Conservation (phyloP, 192 early-diverging fungal genomes). For the Glomus cerebriforme region DNA sequence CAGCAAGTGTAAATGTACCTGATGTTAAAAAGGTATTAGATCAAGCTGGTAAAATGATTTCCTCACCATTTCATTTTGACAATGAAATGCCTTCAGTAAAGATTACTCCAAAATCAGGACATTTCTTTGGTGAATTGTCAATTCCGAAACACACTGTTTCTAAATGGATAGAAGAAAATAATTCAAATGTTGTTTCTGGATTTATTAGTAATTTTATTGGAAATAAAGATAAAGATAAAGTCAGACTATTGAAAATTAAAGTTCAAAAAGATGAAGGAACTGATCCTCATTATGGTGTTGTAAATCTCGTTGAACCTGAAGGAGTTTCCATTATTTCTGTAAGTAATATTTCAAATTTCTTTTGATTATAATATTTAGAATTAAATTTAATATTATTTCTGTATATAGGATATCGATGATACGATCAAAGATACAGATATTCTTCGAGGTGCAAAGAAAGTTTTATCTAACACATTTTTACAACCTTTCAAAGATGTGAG, state of each 20-base stretch:
- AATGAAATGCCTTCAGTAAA: background rate
- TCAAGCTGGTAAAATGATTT: background rate
- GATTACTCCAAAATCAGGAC: background rate
- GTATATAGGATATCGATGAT: conserved; percentile 76
- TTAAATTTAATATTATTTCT: background rate
- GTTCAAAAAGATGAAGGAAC: conserved; percentile 30
- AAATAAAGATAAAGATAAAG: background rate
- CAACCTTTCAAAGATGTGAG: conserved; percentile 54
- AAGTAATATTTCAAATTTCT: background rate
- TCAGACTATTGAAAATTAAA: background rate
- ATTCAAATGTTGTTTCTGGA: background rate
- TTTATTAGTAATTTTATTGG: background rate
- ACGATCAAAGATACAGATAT: conserved; percentile 93
- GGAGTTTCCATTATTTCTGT: conserved; percentile 82
- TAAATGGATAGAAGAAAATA: conserved; percentile 10
- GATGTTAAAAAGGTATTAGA: background rate
- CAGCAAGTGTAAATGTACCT: background rate
- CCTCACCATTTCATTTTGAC: background rate
- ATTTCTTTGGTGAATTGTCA: background rate
- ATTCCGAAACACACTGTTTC: background rate
- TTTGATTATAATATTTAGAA: background rate
- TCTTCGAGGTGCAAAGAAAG: conserved; percentile 65
- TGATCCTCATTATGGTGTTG: conserved; percentile 42
- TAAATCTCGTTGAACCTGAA: conserved; percentile 65
- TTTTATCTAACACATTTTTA: conserved; percentile 72